Evolutionary conservation across 2,329 filamentous ascomycete genomes (phyloP), one percentile per base, ranked within the genome.

Genomic region (Aspergillus felis): DNA sequence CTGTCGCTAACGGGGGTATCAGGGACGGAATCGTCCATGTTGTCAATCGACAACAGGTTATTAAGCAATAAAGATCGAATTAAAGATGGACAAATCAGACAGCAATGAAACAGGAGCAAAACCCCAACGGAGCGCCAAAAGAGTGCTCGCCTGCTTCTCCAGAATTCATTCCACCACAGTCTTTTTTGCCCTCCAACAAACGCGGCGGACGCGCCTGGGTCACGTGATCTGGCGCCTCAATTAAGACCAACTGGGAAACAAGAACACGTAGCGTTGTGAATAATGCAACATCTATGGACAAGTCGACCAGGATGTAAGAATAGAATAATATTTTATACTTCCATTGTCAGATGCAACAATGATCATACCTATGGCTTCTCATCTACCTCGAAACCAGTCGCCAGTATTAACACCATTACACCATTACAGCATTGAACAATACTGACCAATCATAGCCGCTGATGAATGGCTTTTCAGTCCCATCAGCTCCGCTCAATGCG

Each of bases 1-100:
- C 65, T 71, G 69, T 74, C 62, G 66, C 66, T 61, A 57, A 71
- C 58, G 7, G 78, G 77, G 28, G 76, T 78, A 58, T 76, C 74
- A 32, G 70, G 72, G 17, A 78, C 70, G 17, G 68, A 68, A 50
- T 77, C 72, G 46, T 74, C 67, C 75, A 79, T 78, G 44, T 51
- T 64, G 12, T 24, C 44, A 27, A 25, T 27, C 22, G 44, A 24
- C 20, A 24, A 14, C 44, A 14, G 5, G 44, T 4, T 24, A 27
- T 22, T 24, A 14, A 47, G 10, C 10, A 24, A 47, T 47, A 24
- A 24, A 47, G 10, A 47, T 12, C 10, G 22, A 47, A 25, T 47
- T 25, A 27, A 27, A 14, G 44, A 47, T 17, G 24, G 22, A 47
- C 9, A 47, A 24, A 24, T 24, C 12, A 20, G 44, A 14, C 20